Evolutionary conservation across 1,284 basidiomycete species (phyloP), one percentile per base, ranked within the genome.

Genomic region (Ustilago lituana): DNA sequence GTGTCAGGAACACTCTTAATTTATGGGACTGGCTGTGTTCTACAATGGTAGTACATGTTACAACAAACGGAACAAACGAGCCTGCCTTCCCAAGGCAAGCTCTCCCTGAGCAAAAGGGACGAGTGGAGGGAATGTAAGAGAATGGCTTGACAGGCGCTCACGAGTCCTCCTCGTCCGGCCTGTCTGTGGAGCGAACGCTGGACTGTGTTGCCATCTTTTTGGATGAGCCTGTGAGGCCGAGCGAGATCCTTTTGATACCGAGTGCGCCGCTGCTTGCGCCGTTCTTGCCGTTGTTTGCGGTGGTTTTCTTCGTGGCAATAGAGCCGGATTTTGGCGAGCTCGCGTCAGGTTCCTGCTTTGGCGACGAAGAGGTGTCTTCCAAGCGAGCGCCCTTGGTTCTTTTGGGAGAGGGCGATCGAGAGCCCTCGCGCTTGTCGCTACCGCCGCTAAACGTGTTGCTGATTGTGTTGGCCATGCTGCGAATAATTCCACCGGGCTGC

Each of bases 151-250:
- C 17, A 15, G 22, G 22, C 22, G 5, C 31, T 59, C 44, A 65
- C 11, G 55, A 59, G 6, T 65, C 62, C 33, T 59, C 45, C 7
- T 23, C 37, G 7, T 61, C 54, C 22, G 54, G 23, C 50, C 55
- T 59, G 37, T 65, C 62, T 12, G 62, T 65, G 33, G 62, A 59
- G 14, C 62, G 55, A 27, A 65, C 56, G 19, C 59, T 59, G 29
- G 58, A 58, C 50, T 61, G 59, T 32, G 61, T 61, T 4, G 62
- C 71, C 71, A 70, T 73, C 58, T 70, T 69, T 39, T 63, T 70
- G 20, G 62, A 37, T 9, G 55, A 54, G 22, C 52, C 41, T n/a
- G 71, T 57, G 2, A 73, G 49, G 3, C 66, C 66, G 17, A 74
- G 15, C 15, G 71, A 64, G 38, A 74, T 67, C 37, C 73, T 64